phyloP scores from a whole-genome alignment of 2,329 filamentous ascomycete genomes.

The Parastagonospora avenae region DNA sequence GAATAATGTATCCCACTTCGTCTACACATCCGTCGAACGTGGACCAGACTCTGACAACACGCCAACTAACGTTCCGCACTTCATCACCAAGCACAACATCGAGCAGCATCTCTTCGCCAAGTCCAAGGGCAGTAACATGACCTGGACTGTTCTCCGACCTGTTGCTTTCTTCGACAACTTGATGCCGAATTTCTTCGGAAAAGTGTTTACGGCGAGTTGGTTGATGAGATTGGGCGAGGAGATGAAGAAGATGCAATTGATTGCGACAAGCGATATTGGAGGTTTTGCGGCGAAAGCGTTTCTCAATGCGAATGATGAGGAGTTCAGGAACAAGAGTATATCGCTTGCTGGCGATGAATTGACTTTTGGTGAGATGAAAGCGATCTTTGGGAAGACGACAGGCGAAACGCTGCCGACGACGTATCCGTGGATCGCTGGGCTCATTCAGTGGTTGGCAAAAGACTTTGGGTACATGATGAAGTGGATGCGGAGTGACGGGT shows the following conservation, averaged over 20 bases:
- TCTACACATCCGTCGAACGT: constrained; percentile 47
- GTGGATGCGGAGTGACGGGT: constrained; percentile 55
- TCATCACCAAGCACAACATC: constrained; percentile 64
- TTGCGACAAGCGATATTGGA: constrained; percentile 53
- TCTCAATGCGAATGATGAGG: constrained; percentile 34
- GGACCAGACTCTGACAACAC: constrained; percentile 52
- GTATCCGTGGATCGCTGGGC: constrained; percentile 42
- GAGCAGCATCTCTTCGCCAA: constrained; percentile 61
- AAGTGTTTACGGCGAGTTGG: constrained; percentile 50
- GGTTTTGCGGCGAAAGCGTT: constrained; percentile 55
- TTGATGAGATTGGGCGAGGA: constrained; percentile 14
- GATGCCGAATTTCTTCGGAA: constrained; percentile 51
- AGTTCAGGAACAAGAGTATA: constrained; percentile 49
- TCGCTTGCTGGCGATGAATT: constrained; percentile 58
- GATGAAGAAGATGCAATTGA: constrained; percentile 38
- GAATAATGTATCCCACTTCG: constrained; percentile 42
- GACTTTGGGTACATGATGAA: constrained; percentile 51
- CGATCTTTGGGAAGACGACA: constrained; percentile 51
- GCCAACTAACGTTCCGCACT: constrained; percentile 64
- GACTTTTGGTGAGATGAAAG: constrained; percentile 46
- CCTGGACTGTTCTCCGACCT: constrained; percentile 65
- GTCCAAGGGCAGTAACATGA: constrained; percentile 52
- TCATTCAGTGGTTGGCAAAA: constrained; percentile 41
- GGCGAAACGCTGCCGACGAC: constrained; percentile 49
- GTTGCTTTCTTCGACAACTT: constrained; percentile 66